phyloP scores from a whole-genome alignment of 768 basidiomycete genomes.

The Psilocybe subaeruginosa region DNA sequence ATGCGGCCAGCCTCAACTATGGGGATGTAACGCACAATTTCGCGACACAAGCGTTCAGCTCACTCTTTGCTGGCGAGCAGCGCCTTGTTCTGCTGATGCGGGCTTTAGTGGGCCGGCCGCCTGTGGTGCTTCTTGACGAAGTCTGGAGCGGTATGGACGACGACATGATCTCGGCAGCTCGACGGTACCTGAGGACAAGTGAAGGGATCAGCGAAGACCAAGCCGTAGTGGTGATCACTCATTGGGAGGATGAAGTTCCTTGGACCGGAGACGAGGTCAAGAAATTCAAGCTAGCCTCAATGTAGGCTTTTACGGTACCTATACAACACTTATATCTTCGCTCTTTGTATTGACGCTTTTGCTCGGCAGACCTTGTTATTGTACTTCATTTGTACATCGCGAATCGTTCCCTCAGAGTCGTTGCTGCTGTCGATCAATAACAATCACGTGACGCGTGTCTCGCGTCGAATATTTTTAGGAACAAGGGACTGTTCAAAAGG shows the following conservation, averaged over 20 bases:
- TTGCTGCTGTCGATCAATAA: neutral
- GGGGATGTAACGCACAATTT: slow-evolving; percentile 32
- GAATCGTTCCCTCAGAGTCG: neutral
- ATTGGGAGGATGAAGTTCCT: slow-evolving; percentile 92
- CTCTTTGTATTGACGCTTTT: no score
- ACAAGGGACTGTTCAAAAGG: neutral
- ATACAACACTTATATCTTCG: neutral
- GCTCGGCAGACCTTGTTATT: no score
- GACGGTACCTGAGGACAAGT: slow-evolving; percentile 56
- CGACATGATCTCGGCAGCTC: slow-evolving; percentile 67
- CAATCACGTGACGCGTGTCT: neutral
- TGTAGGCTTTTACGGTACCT: neutral
- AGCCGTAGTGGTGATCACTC: slow-evolving; percentile 84
- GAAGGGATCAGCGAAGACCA: slow-evolving; percentile 57
- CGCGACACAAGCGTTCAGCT: slow-evolving; percentile 55
- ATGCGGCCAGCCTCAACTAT: no score
- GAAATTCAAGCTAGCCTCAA: slow-evolving; percentile 9
- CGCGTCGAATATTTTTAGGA: neutral
- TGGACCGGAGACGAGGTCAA: slow-evolving; percentile 61
- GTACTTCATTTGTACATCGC: no score
- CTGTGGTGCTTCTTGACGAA: slow-evolving; percentile 86
- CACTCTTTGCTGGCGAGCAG: slow-evolving; percentile 76
- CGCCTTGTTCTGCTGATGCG: slow-evolving; percentile 83
- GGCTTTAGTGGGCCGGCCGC: slow-evolving; percentile 76
- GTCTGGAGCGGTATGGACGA: slow-evolving; percentile 94